Evolutionary conservation across 352 stramenopile genomes (phyloP), one percentile per base, ranked within the genome.

Genomic region (Globisporangium nagaii): DNA sequence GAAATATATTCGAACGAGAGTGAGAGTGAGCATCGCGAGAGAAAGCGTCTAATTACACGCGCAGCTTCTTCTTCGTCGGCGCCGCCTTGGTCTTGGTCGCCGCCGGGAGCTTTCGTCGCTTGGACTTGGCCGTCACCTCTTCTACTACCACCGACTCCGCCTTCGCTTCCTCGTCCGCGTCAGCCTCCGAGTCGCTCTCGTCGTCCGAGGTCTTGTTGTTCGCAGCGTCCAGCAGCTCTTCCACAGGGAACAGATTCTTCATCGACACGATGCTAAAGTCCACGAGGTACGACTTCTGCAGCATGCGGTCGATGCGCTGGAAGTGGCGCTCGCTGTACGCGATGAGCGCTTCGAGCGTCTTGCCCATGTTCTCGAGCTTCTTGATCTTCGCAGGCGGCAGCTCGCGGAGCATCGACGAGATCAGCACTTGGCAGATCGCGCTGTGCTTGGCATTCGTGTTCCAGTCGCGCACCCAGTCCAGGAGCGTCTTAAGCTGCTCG

Each of bases 321-420:
- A 98, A 97, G 76, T 99, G 96, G 53, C 96, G 82, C 57, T 99
- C 95, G 31, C 88, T 98, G 76, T 99, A 99, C 19, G 95, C 92
- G 53, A 97, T 89, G 41, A 99, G 82, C 19, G 88, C 92, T 34
- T 97, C 84, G 24, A 99, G 70, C 12, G 97, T 95, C 71, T 82
- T 79, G 19, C 57, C 60, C 19, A 83, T 60, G 53, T 79, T 68
- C 45, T 90, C 68, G 46, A 96, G 62, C 53, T 88, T 70, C 66
- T 90, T 86, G 46, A 91, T 55, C 45, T 69, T 75, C 24, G 56
- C 63, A 1, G 84, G 82, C 44, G 75, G 70, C 27, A 94, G 59
- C 43, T 86, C 76, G 39, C 75, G 79, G 44, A 98, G 70, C 47
- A 97, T 77, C 11, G 91, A 89, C 41, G 92, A 88, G n/a, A 99